phyloP scores from a whole-genome alignment of 177 flowering plant species.

The Vitis hybrid region DNA sequence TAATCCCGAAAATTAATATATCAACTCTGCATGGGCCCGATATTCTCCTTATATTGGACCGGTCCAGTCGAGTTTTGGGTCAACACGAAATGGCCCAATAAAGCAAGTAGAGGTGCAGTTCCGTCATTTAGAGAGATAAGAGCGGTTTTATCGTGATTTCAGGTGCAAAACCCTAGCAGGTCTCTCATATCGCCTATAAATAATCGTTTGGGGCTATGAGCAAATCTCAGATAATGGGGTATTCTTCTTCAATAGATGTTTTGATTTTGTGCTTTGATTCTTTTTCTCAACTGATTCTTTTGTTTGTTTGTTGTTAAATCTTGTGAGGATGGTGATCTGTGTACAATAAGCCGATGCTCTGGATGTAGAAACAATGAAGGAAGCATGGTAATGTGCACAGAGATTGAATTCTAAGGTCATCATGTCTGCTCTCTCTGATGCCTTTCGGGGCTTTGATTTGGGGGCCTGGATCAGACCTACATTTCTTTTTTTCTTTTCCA shows the following conservation, averaged over 20 bases:
- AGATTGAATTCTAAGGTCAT: constrained; percentile 24
- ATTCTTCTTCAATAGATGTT: not conserved
- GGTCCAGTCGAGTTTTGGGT: no score
- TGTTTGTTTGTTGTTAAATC: not conserved
- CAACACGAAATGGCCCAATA: no score
- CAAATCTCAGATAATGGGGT: no score
- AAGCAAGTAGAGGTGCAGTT: no score
- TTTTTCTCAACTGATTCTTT: not conserved
- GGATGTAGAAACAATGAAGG: constrained; percentile 32
- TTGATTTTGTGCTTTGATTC: not conserved
- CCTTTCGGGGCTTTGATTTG: constrained; percentile 22
- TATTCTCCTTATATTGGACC: no score
- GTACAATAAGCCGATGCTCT: constrained; percentile 55
- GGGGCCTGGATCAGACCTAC: constrained; percentile 41
- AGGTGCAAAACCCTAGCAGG: no score
- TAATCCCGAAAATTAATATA: no score
- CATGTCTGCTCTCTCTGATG: constrained; percentile 40
- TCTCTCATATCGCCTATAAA: no score
- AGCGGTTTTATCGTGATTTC: no score
- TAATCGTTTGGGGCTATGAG: no score
- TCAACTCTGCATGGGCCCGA: no score
- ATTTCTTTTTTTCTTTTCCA: constrained; percentile 6
- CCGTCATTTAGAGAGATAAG: no score
- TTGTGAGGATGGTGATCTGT: constrained; percentile 11
- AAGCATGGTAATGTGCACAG: constrained; percentile 44